A percentile compares a stretch with the other conserved stretches of the same genome.
Conservation (phyloP, 129 eudicot species). For the Gnaphalium uliginosum region DNA sequence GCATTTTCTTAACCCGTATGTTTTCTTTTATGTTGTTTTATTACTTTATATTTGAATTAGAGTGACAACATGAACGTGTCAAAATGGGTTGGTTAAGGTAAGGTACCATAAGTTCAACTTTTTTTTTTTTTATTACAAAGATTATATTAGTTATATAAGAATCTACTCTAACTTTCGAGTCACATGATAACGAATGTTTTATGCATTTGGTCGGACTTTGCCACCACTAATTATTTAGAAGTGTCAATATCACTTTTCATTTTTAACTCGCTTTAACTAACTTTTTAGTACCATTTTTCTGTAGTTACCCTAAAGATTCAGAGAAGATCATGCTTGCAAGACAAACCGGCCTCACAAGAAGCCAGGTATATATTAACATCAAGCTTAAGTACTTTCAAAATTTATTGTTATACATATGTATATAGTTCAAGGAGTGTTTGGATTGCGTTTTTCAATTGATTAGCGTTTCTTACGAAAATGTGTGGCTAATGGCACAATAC, state of each 20-base stretch:
- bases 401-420: not conserved
- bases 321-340: constrained; percentile 90
- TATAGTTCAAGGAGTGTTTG: not conserved
- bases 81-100: too few relatives aligned
- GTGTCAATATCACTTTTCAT: not conserved
- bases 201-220: too few relatives aligned
- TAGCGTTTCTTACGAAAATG: not conserved
- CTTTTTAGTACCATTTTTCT: not conserved
- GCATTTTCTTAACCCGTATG: constrained; percentile 96
- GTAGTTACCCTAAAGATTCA: constrained; percentile 92
- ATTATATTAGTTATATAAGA: too few relatives aligned
- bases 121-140: too few relatives aligned
- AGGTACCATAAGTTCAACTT: too few relatives aligned
- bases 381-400: not conserved
- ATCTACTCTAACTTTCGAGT: too few relatives aligned
- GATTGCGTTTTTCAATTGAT: not conserved
- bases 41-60: not conserved
- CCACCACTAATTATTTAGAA: not conserved
- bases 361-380: constrained; percentile 63
- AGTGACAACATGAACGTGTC: not conserved
- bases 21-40: not conserved
- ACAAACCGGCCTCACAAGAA: constrained; percentile 82
- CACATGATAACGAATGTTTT: too few relatives aligned
- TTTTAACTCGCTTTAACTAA: not conserved
- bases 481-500: not conserved